Conservation (phyloP, 345 rosid species). For the Eutrema heterophyllum region DNA sequence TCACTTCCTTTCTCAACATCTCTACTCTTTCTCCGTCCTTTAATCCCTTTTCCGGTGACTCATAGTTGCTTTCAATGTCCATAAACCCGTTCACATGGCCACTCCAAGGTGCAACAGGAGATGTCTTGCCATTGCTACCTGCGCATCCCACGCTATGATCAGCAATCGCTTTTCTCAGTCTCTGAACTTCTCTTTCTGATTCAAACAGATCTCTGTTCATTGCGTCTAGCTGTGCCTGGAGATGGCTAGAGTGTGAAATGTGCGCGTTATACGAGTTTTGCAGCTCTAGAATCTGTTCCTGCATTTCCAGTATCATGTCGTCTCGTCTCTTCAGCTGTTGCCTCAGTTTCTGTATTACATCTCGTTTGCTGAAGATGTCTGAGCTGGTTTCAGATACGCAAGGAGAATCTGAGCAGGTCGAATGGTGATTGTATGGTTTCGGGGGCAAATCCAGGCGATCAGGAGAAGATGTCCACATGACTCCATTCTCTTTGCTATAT, state of each 20-base stretch:
- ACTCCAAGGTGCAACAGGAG: conserved; percentile 44
- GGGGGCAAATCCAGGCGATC: conserved; percentile 89
- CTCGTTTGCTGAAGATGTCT: conserved; percentile 87
- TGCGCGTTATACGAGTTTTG: conserved; percentile 73
- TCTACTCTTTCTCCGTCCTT: conserved; percentile 55
- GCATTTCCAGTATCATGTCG: conserved; percentile 95
- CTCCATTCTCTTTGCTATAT: conserved; percentile 60
- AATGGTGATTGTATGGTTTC: conserved; percentile 66
- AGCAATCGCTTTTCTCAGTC: conserved; percentile 90
- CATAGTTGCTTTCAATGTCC: conserved; percentile 42
- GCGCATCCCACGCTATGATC: conserved; percentile 62
- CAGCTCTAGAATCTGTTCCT: conserved; percentile 75
- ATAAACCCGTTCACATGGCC: conserved; percentile 58
- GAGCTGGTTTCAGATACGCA: conserved; percentile 96
- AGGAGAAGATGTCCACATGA: conserved; percentile 80
- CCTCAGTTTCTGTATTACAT: conserved; percentile 89
- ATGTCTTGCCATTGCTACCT: conserved; percentile 33
- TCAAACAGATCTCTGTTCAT: conserved; percentile 69
- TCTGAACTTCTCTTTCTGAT: conserved; percentile 82
- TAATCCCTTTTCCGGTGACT: conserved; percentile 40
- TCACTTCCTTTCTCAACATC: conserved; percentile 80
- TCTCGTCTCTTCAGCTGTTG: conserved; percentile 95
- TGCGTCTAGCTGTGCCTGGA: conserved; percentile 76
- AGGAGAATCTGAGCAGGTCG: conserved; percentile 89
- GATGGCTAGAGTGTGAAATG: conserved; percentile 53